Evolutionary conservation across 2,329 filamentous ascomycete species (phyloP).

Genomic region (Diaporthe citrichinensis): DNA sequence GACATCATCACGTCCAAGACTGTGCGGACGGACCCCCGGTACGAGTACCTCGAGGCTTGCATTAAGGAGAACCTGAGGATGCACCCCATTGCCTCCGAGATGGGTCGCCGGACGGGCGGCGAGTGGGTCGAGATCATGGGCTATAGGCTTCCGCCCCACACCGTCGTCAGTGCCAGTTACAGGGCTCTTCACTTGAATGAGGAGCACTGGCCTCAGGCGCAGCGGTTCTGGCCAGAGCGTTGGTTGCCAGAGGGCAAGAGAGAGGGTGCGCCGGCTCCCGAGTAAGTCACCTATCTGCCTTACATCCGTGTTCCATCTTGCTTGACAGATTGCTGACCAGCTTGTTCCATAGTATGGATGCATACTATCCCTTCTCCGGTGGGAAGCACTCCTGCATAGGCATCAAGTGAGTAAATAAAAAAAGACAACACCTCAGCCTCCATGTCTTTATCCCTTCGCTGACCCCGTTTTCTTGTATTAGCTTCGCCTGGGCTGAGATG

Average conservation of each 20-base stretch:
- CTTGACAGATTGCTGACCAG: background rate
- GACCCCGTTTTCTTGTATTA: background rate
- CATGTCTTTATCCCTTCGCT: background rate
- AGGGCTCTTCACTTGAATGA: slow-evolving; percentile 80
- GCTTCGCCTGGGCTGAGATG: slow-evolving; percentile 48
- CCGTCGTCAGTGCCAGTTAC: slow-evolving; percentile 80
- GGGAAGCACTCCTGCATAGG: slow-evolving; percentile 48
- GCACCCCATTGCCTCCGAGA: slow-evolving; percentile 72
- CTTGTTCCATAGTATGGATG: slow-evolving; percentile 11
- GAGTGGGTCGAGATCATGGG: slow-evolving; percentile 75
- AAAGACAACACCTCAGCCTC: background rate
- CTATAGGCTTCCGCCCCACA: slow-evolving; percentile 75
- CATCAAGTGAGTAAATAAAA: slow-evolving; percentile 42
- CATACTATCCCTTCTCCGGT: slow-evolving; percentile 38
- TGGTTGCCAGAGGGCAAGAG: slow-evolving; percentile 67
- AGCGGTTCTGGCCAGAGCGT: slow-evolving; percentile 77
- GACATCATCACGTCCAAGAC: slow-evolving; percentile 28
- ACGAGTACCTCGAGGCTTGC: slow-evolving; percentile 80
- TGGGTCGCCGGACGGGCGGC: slow-evolving; percentile 78
- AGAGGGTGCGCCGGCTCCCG: slow-evolving; percentile 41
- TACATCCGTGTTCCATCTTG: background rate
- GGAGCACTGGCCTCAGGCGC: slow-evolving; percentile 76
- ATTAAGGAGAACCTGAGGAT: slow-evolving; percentile 39
- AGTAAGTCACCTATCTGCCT: background rate
- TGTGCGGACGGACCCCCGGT: slow-evolving; percentile 70